A percentile compares a stretch with the other conserved stretches of the same genome.
Conservation (phyloP, 129 eudicot genomes). For the Chrysanthemum lavandulifolium region DNA sequence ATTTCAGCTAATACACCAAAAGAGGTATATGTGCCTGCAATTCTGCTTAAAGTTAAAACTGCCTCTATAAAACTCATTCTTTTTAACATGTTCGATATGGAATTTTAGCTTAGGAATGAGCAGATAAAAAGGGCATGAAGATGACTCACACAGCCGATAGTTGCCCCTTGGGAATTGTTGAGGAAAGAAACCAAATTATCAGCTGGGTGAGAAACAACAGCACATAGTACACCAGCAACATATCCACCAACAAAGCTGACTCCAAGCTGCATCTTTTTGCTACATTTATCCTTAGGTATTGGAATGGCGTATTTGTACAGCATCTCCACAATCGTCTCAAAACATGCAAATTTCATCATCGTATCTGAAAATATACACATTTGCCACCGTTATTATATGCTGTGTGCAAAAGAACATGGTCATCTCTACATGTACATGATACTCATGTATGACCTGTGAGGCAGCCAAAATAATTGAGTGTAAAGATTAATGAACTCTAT, state of each 20-base stretch:
- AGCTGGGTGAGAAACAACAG: slow-evolving; percentile 90
- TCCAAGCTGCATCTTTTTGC: slow-evolving; percentile 73
- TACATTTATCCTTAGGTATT: slow-evolving; percentile 74
- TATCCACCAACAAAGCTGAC: slow-evolving; percentile 95
- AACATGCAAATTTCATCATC: slow-evolving; percentile 94
- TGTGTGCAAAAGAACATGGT: not conserved
- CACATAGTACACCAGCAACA: slow-evolving; percentile 84
- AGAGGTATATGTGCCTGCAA: not conserved
- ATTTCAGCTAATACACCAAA: not conserved
- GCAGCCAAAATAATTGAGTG: not conserved
- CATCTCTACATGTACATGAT: not conserved
- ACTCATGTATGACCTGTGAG: not conserved
- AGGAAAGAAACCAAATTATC: slow-evolving; percentile 92
- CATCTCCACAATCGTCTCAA: slow-evolving; percentile 74
- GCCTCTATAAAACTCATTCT: not conserved
- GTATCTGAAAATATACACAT: slow-evolving; percentile 52
- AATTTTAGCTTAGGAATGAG: not conserved
- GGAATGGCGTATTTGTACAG: slow-evolving; percentile 79
- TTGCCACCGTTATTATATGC: not conserved
- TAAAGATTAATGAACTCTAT: not conserved
- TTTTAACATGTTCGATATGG: not conserved
- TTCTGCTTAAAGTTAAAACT: not conserved
- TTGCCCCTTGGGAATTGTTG: slow-evolving; percentile 85
- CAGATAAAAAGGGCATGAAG: not conserved
- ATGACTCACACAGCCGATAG: slow-evolving; percentile 60